Percentiles rank a stretch among this genome's conserved stretches.
Evolutionary conservation across 345 rosid genomes (phyloP).

Genomic region (Iberis pinnata): DNA sequence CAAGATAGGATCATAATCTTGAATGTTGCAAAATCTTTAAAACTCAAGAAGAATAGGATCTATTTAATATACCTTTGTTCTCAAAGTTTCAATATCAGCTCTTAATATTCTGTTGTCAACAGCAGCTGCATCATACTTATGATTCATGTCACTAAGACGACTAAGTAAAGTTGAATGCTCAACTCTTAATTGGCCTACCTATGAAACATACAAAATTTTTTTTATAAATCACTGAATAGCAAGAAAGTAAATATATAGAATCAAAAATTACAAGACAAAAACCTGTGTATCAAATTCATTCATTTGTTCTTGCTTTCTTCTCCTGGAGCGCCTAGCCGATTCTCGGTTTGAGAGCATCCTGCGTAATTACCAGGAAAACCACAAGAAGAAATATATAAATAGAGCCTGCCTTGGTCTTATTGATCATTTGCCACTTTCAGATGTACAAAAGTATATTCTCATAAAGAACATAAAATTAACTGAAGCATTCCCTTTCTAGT

Average conservation of each 20-base stretch:
- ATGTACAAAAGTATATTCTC: background rate
- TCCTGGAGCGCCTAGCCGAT: slow-evolving; percentile 95
- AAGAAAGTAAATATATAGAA: background rate
- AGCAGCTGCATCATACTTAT: slow-evolving; percentile 65
- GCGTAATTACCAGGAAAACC: slow-evolving; percentile 12
- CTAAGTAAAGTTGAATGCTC: slow-evolving; percentile 62
- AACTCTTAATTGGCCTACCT: slow-evolving; percentile 77
- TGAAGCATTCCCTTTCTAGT: background rate
- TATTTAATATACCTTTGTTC: slow-evolving; percentile 66
- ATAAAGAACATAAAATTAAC: background rate
- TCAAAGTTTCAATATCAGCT: slow-evolving; percentile 86
- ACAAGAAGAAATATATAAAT: background rate
- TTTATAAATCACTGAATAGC: slow-evolving; percentile 10
- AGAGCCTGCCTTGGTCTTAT: background rate
- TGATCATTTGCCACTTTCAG: background rate
- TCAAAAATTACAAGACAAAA: slow-evolving; percentile 12
- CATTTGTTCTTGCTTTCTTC: slow-evolving; percentile 84
- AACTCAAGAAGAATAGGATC: background rate
- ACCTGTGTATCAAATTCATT: slow-evolving; percentile 91
- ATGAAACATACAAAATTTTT: slow-evolving; percentile 11
- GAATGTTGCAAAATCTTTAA: background rate
- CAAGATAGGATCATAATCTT: background rate
- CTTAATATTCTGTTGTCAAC: slow-evolving; percentile 85
- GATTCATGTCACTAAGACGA: slow-evolving; percentile 65
- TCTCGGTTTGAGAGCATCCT: slow-evolving; percentile 99